Evolutionary conservation across 164 flowering plant species (phyloP).

Genomic region (Chimonanthus salicifolius): DNA sequence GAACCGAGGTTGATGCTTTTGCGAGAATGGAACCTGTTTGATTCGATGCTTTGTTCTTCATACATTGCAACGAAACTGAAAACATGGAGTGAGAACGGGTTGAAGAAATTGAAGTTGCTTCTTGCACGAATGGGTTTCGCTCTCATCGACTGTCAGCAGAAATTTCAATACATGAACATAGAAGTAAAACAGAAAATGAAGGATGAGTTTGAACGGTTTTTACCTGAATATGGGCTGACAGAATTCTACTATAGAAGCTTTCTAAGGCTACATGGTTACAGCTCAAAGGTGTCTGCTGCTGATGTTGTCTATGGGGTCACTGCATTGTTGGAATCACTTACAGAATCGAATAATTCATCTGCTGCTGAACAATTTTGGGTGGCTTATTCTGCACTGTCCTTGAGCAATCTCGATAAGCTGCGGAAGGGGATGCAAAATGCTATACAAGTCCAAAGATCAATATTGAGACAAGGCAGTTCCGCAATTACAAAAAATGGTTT

Average conservation of each 20-base stretch:
- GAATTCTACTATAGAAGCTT: slow-evolving; percentile 91
- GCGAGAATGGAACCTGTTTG: slow-evolving; percentile 92
- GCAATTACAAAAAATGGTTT: slow-evolving; percentile 81
- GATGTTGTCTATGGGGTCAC: slow-evolving; percentile 94
- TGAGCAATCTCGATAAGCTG: slow-evolving; percentile 67
- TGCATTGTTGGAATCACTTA: slow-evolving; percentile 75
- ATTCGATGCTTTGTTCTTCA: slow-evolving; percentile 95
- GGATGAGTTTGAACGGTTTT: slow-evolving; percentile 71
- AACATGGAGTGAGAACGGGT: slow-evolving; percentile 96
- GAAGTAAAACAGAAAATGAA: slow-evolving; percentile 91
- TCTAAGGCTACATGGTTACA: slow-evolving; percentile 73
- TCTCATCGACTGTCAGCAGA: slow-evolving; percentile 88
- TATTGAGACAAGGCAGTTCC: slow-evolving; percentile 87
- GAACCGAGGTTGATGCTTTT: slow-evolving; percentile 88
- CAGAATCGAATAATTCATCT: slow-evolving; percentile 52
- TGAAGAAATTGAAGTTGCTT: slow-evolving; percentile 82
- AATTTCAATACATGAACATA: slow-evolving; percentile 79
- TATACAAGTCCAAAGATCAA: slow-evolving; percentile 73
- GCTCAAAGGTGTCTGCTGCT: slow-evolving; percentile 90
- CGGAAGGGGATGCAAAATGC: slow-evolving; percentile 79
- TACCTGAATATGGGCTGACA: slow-evolving; percentile 84
- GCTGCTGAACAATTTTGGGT: slow-evolving; percentile 77
- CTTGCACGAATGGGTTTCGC: slow-evolving; percentile 95
- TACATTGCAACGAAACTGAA: slow-evolving; percentile 84
- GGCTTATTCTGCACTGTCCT: slow-evolving; percentile 78